A percentile compares a stretch with the other conserved stretches of the same genome.
phyloP scores from a whole-genome alignment of 73 alveolate species.

The Tetrahymena malaccensis region DNA sequence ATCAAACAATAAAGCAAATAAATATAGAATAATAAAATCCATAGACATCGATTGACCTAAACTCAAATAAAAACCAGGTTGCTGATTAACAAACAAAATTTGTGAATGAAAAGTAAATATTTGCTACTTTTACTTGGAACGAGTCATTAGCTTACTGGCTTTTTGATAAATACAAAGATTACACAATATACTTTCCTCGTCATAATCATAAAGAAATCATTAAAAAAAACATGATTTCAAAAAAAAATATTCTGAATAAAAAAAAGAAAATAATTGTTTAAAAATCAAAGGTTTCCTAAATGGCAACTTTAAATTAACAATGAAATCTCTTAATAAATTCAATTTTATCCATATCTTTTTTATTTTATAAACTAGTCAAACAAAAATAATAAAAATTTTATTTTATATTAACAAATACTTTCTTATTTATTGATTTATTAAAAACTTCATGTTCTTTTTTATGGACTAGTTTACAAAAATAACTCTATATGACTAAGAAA shows the following conservation, averaged over 20 bases:
- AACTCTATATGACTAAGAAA: no score
- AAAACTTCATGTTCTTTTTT: no score
- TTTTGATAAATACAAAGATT: not conserved
- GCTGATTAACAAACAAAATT: not conserved
- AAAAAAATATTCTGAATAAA: not conserved
- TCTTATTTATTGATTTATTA: no score
- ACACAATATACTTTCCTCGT: not conserved
- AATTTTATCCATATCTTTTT: no score
- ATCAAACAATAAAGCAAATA: not conserved
- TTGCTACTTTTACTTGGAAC: not conserved
- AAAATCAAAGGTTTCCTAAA: not conserved
- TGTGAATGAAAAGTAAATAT: not conserved
- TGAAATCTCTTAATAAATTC: no score
- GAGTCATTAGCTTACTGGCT: not conserved
- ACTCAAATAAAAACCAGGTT: no score
- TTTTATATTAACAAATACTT: no score
- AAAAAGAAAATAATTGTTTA: not conserved
- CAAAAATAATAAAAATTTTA: no score
- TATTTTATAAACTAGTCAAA: no score
- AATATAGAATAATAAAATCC: not conserved
- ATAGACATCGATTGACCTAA: not conserved
- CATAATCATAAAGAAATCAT: not conserved
- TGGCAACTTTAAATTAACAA: not conserved
- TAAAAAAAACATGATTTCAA: not conserved
- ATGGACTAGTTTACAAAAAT: no score